A percentile compares a stretch with the other conserved stretches of the same genome.
These are phyloP conservation scores for Saccharomycopsis fibuligera DNA, from an alignment of 805 yeast species.

Conservation along the genomic window DNA sequence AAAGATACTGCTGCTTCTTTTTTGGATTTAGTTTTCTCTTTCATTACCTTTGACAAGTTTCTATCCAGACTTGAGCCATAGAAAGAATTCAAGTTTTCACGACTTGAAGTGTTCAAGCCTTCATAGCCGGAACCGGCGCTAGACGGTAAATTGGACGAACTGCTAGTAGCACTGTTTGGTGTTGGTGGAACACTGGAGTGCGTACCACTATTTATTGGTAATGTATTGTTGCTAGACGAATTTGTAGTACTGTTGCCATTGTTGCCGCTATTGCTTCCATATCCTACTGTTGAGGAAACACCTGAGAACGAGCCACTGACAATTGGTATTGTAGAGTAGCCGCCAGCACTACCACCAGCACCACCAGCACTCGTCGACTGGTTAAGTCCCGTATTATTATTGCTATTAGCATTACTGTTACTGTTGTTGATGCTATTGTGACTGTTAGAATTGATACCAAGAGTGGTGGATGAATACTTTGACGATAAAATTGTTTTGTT, in stretches of 20 bases:
- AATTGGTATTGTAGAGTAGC: no score
- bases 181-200: neutral
- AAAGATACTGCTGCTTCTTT: conserved; percentile 10
- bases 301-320: no score
- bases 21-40: conserved; percentile 4
- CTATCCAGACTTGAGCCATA: neutral
- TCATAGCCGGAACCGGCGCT: no score
- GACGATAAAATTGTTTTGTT: conserved; percentile 11
- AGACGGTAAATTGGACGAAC: no score
- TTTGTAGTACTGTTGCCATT: no score
- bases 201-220: no score
- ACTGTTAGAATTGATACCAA: neutral
- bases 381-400: neutral
- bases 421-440: neutral
- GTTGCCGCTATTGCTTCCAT: no score
- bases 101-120: neutral
- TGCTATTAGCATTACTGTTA: neutral
- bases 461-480: conserved; percentile 12
- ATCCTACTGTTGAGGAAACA: no score
- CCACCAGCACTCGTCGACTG: neutral
- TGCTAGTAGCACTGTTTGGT: neutral
- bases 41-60: neutral
- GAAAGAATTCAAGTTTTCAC: neutral
- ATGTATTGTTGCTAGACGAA: no score
- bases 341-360: no score